phyloP scores from a whole-genome alignment of 2,329 filamentous ascomycete genomes.

The Nemania abortiva region DNA sequence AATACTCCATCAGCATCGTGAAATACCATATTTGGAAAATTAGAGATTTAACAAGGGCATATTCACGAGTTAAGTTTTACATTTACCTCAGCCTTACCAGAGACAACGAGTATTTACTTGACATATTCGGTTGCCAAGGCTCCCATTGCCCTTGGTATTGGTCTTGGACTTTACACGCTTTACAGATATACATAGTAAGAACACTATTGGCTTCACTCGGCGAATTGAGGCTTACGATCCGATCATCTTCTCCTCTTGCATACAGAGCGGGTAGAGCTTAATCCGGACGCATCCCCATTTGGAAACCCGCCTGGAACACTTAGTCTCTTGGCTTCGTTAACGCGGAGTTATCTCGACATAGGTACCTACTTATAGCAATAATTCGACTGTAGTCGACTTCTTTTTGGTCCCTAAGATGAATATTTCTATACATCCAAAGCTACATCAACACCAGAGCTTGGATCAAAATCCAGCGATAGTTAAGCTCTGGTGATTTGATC shows the following conservation, averaged over 20 bases:
- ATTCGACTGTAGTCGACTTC: background rate
- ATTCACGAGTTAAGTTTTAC: slow-evolving; percentile 7
- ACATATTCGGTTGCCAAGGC: slow-evolving; percentile 25
- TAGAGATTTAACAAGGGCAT: background rate
- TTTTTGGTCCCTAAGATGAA: slow-evolving; percentile 10
- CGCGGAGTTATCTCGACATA: slow-evolving; percentile 6
- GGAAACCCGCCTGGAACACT: slow-evolving; percentile 16
- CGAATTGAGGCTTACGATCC: slow-evolving; percentile 21
- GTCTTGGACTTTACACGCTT: slow-evolving; percentile 6
- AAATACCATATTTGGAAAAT: background rate
- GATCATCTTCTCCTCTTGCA: slow-evolving; percentile 1
- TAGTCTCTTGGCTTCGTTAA: slow-evolving; percentile 21
- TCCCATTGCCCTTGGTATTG: slow-evolving; percentile 20
- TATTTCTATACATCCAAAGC: background rate
- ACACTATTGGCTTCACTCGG: slow-evolving; percentile 14
- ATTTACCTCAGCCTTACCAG: slow-evolving; percentile 13
- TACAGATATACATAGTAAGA: slow-evolving; percentile 8
- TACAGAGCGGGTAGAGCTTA: slow-evolving; percentile 13
- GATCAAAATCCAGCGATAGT: slow-evolving; percentile 3
- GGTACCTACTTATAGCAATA: background rate
- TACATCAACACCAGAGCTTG: background rate
- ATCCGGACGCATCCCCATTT: slow-evolving; percentile 13
- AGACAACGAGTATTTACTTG: background rate
- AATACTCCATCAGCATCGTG: background rate
- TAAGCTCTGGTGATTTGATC: background rate